Percentiles rank a stretch among this genome's conserved stretches.
These are phyloP conservation scores for Wickerhamomyces chambardii DNA, from an alignment of 805 yeast genomes.

Conservation along the genomic window DNA sequence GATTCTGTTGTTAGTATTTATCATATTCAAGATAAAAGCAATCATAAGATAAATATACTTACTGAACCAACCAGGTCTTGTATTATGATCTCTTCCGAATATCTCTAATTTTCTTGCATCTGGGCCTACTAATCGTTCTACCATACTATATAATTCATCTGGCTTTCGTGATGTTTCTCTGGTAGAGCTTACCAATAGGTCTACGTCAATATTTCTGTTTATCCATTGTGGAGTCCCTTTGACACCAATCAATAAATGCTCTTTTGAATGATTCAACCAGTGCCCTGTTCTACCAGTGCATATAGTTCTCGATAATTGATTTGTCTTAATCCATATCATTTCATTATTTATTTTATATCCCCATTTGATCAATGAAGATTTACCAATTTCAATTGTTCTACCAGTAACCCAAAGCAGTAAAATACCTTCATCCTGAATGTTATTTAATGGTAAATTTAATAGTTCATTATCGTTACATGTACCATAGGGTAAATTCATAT, in stretches of 20 bases:
- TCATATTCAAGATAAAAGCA: slow-evolving; percentile 3
- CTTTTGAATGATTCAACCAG: slow-evolving; percentile 94
- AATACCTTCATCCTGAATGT: slow-evolving; percentile 77
- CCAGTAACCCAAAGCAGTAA: slow-evolving; percentile 93
- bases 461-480: slow-evolving; percentile 74
- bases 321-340: slow-evolving; percentile 84
- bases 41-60: slow-evolving; percentile 15
- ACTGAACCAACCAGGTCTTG: slow-evolving; percentile 84
- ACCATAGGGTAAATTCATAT: slow-evolving; percentile 76
- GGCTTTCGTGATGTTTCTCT: slow-evolving; percentile 90
- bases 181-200: slow-evolving; percentile 71
- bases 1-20: neutral
- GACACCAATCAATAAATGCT: slow-evolving; percentile 77
- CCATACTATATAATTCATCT: slow-evolving; percentile 79
- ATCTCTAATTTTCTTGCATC: slow-evolving; percentile 77
- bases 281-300: slow-evolving; percentile 97
- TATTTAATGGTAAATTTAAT: slow-evolving; percentile 51
- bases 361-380: slow-evolving; percentile 70
- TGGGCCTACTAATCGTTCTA: slow-evolving; percentile 75
- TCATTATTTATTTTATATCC: slow-evolving; percentile 78
- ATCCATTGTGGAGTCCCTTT: slow-evolving; percentile 79
- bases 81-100: slow-evolving; percentile 81
- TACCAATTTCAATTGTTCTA: slow-evolving; percentile 81
- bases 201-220: slow-evolving; percentile 56
- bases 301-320: slow-evolving; percentile 79